Conservation (phyloP, 2,329 filamentous ascomycete species). For the Aspergillus udagawae region DNA sequence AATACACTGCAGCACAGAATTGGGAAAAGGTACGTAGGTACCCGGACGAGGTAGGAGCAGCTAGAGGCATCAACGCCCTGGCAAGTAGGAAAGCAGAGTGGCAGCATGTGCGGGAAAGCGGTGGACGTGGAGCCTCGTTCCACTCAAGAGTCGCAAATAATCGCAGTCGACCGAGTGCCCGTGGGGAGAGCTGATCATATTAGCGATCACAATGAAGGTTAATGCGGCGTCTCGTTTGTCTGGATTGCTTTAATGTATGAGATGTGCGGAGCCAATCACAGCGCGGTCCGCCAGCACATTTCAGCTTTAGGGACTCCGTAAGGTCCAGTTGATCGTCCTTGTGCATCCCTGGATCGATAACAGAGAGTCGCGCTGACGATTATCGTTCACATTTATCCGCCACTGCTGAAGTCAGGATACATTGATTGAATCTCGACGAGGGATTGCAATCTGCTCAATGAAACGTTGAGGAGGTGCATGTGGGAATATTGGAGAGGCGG, state of each 20-base stretch:
- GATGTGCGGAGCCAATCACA: constrained; percentile 15
- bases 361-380: not conserved
- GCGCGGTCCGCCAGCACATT: constrained; percentile 15
- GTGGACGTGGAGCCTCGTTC: constrained; percentile 2
- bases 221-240: constrained; percentile 7
- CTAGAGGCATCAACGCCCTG: not conserved
- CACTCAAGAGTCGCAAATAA: not conserved
- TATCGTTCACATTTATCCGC: not conserved
- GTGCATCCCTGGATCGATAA: not conserved
- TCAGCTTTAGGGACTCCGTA: constrained; percentile 3
- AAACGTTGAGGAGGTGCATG: not conserved
- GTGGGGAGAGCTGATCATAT: constrained; percentile 2
- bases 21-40: not conserved
- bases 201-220: constrained; percentile 3
- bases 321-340: constrained; percentile 1
- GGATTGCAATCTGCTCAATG: not conserved
- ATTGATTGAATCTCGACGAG: not conserved
- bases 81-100: constrained; percentile 16
- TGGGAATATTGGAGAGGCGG: not conserved
- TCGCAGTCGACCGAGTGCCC: not conserved
- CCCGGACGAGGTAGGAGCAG: not conserved
- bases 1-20: not conserved
- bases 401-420: not conserved
- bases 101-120: constrained; percentile 16
- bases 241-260: not conserved